phyloP scores from a whole-genome alignment of 306 rosid genomes.

The Casuarina equisetifolia region DNA sequence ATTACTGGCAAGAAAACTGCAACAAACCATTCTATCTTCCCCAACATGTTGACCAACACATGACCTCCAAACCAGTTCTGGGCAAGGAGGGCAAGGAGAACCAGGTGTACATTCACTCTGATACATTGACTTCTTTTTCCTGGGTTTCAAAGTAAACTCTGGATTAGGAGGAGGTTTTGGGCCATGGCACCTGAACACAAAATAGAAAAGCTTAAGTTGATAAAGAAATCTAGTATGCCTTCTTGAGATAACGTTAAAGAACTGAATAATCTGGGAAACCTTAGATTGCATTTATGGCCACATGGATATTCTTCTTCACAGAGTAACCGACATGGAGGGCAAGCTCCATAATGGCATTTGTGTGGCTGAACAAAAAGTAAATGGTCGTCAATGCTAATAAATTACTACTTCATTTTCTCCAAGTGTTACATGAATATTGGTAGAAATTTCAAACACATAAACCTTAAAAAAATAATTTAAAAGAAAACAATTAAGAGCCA shows the following conservation, averaged over 20 bases:
- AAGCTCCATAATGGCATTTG: conserved; percentile 96
- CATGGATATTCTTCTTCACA: conserved; percentile 83
- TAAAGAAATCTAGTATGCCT: conserved; percentile 3
- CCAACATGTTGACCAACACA: conserved; percentile 86
- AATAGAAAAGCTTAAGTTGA: background rate
- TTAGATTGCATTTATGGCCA: conserved; percentile 81
- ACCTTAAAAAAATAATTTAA: background rate
- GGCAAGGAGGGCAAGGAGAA: conserved; percentile 81
- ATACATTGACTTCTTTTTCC: conserved; percentile 67
- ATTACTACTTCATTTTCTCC: background rate
- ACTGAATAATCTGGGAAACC: conserved; percentile 48
- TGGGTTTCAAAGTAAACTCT: conserved; percentile 85
- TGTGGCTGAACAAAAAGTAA: conserved; percentile 64
- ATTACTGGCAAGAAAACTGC: conserved; percentile 22
- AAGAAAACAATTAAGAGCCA: background rate
- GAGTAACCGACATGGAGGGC: conserved; percentile 72
- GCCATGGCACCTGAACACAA: conserved; percentile 75
- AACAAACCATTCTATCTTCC: conserved; percentile 83
- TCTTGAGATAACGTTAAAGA: conserved; percentile 12
- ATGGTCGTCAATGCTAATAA: conserved; percentile 26
- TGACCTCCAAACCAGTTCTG: conserved; percentile 85
- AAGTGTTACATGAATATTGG: conserved; percentile 1
- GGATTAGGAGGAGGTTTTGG: conserved; percentile 85
- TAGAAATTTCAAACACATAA: background rate
- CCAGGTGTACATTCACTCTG: conserved; percentile 63